Percentiles rank a stretch among this genome's conserved stretches.
Evolutionary conservation across 202 grass and related monocot species (phyloP).

Genomic region (Musa balbisiana): DNA sequence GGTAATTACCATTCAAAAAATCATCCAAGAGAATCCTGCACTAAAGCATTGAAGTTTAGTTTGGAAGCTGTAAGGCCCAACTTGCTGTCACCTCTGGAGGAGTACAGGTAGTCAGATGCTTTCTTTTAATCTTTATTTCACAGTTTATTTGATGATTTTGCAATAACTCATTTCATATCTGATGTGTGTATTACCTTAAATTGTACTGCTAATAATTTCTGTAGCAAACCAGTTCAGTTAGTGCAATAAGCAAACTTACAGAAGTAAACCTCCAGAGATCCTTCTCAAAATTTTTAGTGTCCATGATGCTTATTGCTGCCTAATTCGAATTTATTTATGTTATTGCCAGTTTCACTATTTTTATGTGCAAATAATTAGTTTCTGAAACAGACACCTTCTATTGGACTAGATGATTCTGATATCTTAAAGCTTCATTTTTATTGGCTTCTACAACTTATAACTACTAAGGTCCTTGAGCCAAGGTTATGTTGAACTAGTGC

Average conservation of each 20-base stretch:
- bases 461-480: too few relatives aligned
- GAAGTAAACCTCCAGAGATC: background rate
- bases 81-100: constrained; percentile 72
- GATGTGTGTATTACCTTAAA: background rate
- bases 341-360: too few relatives aligned
- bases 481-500: too few relatives aligned
- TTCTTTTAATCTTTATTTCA: background rate
- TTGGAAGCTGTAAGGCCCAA: constrained; percentile 85
- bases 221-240: background rate
- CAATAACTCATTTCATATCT: background rate
- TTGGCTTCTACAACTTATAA: too few relatives aligned
- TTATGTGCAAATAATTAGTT: too few relatives aligned
- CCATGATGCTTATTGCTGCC: background rate
- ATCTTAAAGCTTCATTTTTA: too few relatives aligned
- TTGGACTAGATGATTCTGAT: too few relatives aligned
- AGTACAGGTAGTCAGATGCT: constrained; percentile 63
- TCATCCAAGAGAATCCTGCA: constrained; percentile 81
- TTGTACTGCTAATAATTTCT: background rate
- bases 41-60: constrained; percentile 70
- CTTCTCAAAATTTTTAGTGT: background rate
- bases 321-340: too few relatives aligned
- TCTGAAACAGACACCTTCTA: too few relatives aligned
- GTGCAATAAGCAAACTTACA: background rate
- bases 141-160: background rate
- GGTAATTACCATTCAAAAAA: constrained; percentile 78